phyloP scores from a whole-genome alignment of 2,329 filamentous ascomycete species.

The Fusarium odoratissimum region DNA sequence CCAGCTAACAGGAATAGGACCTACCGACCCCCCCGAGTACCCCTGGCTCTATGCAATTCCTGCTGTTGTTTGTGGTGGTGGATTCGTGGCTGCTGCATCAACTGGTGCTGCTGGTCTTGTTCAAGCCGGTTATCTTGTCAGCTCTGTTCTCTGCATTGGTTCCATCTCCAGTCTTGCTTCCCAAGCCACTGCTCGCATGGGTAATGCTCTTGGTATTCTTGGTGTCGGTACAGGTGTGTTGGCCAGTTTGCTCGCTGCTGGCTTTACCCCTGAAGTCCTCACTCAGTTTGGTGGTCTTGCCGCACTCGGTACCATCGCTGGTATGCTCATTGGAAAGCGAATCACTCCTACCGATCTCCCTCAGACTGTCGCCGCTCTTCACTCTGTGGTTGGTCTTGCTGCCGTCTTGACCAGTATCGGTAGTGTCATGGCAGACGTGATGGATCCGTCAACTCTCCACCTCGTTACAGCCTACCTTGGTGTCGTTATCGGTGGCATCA shows the following conservation, averaged over 20 bases:
- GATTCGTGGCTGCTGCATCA: conserved; percentile 81
- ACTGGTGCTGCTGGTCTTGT: conserved; percentile 87
- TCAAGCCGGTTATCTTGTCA: conserved; percentile 88
- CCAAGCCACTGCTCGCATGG: conserved; percentile 83
- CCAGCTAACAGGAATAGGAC: conserved; percentile 58
- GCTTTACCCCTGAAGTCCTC: conserved; percentile 82
- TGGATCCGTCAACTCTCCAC: conserved; percentile 79
- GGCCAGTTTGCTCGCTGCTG: conserved; percentile 83
- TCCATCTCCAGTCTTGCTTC: conserved; percentile 86
- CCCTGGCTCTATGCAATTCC: conserved; percentile 88
- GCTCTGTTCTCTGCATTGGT: conserved; percentile 85
- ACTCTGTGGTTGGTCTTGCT: conserved; percentile 89
- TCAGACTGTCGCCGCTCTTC: conserved; percentile 88
- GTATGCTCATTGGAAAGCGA: conserved; percentile 81
- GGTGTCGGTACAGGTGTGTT: conserved; percentile 86
- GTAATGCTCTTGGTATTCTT: conserved; percentile 87
- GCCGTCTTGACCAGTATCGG: conserved; percentile 90
- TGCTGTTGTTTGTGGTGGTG: conserved; percentile 80
- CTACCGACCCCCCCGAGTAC: conserved; percentile 88
- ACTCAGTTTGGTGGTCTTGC: conserved; percentile 84
- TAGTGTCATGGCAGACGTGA: conserved; percentile 80
- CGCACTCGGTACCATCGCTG: conserved; percentile 74
- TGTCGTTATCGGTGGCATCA: conserved; percentile 87
- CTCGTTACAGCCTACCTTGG: conserved; percentile 88
- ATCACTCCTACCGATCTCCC: conserved; percentile 91